Conservation (phyloP, 345 rosid genomes). For the Arabidopsis suecica region DNA sequence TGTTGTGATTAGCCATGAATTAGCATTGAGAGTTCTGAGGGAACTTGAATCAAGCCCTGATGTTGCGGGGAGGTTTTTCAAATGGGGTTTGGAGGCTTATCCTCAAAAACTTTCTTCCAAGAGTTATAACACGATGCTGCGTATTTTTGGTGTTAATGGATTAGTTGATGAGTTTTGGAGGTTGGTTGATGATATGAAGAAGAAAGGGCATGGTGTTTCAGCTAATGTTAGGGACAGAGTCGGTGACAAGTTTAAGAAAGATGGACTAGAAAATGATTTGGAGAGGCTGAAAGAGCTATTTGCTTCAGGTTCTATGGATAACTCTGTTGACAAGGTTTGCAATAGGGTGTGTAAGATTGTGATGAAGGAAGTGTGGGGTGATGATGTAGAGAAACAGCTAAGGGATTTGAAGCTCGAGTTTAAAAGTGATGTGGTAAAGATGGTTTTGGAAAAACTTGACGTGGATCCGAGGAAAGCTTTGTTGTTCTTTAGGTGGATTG, state of each 20-base stretch:
- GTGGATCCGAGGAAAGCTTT: slow-evolving; percentile 71
- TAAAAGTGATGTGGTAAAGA: slow-evolving; percentile 58
- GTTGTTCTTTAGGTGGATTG: slow-evolving; percentile 78
- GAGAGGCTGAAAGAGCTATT: slow-evolving; percentile 67
- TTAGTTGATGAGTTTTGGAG: slow-evolving; percentile 69
- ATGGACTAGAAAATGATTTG: slow-evolving; percentile 60
- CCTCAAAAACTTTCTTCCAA: slow-evolving; percentile 63
- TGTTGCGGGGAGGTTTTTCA: slow-evolving; percentile 66
- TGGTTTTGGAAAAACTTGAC: slow-evolving; percentile 64
- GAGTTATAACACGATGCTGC: slow-evolving; percentile 69
- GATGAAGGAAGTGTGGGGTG: slow-evolving; percentile 71
- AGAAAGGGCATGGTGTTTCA: slow-evolving; percentile 78
- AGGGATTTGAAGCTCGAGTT: slow-evolving; percentile 54
- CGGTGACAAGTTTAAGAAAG: slow-evolving; percentile 60
- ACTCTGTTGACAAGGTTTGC: slow-evolving; percentile 56
- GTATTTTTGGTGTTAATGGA: slow-evolving; percentile 66
- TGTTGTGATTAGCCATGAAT: slow-evolving; percentile 56
- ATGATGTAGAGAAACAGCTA: slow-evolving; percentile 58
- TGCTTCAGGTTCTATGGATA: slow-evolving; percentile 68
- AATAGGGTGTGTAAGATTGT: slow-evolving; percentile 71
- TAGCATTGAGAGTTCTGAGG: slow-evolving; percentile 60
- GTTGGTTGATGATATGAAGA: slow-evolving; percentile 75
- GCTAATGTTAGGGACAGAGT: slow-evolving; percentile 63
- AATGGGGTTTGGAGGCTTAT: slow-evolving; percentile 62
- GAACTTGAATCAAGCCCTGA: slow-evolving; percentile 61